Conservation (phyloP, 2,329 filamentous ascomycete species). For the Paecilomyces dactylethromorphus region DNA sequence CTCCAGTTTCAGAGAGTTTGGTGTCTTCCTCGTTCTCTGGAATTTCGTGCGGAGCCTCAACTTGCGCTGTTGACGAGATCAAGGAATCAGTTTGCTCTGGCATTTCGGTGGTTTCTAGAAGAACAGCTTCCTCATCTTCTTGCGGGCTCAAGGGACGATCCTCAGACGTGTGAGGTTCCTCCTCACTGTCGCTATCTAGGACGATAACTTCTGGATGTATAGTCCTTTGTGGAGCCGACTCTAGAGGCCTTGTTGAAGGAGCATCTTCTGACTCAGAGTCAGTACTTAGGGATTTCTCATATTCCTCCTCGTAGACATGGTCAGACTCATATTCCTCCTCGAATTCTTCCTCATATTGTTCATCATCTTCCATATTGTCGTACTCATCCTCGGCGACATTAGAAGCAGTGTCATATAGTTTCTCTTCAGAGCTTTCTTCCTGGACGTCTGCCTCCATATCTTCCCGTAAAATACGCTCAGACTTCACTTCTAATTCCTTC, state of each 20-base stretch:
- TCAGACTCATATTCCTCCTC: conserved; percentile 9
- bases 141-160: not conserved
- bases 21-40: not conserved
- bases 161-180: conserved; percentile 17
- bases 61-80: not conserved
- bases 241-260: conserved; percentile 1
- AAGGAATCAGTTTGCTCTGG: not conserved
- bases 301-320: conserved; percentile 8
- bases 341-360: conserved; percentile 10
- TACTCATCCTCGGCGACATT: not conserved
- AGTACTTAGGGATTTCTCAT: conserved; percentile 11
- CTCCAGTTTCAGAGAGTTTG: not conserved
- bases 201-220: conserved; percentile 32
- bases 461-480: not conserved
- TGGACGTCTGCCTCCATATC: not conserved
- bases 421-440: not conserved
- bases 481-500: conserved; percentile 3
- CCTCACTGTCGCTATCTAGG: conserved; percentile 36
- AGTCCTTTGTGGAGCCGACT: conserved; percentile 6
- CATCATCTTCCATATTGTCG: conserved; percentile 6
- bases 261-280: conserved; percentile 10
- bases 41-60: not conserved
- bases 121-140: not conserved
- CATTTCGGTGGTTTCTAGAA: conserved; percentile 1
- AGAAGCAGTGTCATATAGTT: not conserved